Evolutionary conservation across 352 stramenopile genomes (phyloP).

Genomic region (Chrysophaeum taylorii): DNA sequence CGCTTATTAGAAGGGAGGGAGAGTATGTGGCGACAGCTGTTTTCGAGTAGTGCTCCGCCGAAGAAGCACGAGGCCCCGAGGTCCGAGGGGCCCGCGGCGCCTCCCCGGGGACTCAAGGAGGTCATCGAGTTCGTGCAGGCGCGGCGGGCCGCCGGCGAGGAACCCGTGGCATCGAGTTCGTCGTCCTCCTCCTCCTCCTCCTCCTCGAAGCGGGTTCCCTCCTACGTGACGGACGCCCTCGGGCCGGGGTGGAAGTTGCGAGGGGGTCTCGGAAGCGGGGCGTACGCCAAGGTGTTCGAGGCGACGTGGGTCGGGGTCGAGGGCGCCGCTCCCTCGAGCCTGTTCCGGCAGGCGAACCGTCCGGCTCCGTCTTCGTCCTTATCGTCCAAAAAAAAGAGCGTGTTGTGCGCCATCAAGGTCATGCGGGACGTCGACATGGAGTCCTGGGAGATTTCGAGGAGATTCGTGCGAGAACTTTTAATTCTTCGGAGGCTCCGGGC

Average conservation of each 20-base stretch:
- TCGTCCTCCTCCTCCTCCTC: no score
- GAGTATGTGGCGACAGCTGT: no score
- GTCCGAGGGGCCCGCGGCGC: no score
- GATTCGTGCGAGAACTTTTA: constrained; percentile 8
- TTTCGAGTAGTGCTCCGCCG: no score
- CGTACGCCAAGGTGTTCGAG: constrained; percentile 15
- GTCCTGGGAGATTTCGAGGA: constrained; percentile 9
- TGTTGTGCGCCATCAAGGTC: constrained; percentile 12
- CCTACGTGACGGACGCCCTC: background rate
- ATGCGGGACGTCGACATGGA: constrained; percentile 16
- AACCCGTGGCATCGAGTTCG: no score
- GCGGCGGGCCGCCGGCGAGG: no score
- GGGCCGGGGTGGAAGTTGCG: background rate
- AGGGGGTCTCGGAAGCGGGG: background rate
- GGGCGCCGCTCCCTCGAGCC: no score
- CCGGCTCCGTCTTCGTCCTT: background rate
- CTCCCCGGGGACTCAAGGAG: no score
- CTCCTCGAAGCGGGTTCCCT: background rate
- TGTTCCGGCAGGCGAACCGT: background rate
- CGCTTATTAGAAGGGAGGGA: no score
- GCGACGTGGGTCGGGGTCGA: background rate
- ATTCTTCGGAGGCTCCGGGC: background rate
- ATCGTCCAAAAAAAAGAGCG: background rate
- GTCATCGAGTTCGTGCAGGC: no score
- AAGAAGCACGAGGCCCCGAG: no score